Evolutionary conservation across 257 asterid species (phyloP).

Genomic region (Solanum boliviense): DNA sequence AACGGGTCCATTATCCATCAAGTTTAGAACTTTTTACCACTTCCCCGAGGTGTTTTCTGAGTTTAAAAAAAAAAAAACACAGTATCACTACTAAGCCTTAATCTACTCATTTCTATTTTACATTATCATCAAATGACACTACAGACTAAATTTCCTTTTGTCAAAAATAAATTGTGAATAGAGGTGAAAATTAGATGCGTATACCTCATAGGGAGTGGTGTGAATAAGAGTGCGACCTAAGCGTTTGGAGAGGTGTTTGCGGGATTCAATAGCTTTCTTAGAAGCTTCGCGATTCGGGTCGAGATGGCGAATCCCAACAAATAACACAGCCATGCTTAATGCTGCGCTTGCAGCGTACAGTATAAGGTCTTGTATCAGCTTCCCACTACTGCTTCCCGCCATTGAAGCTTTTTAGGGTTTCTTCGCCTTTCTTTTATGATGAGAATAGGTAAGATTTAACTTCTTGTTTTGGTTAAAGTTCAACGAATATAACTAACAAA

Average conservation of each 20-base stretch:
- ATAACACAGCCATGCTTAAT: background rate
- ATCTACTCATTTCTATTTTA: background rate
- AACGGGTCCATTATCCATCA: background rate
- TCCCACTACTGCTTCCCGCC: background rate
- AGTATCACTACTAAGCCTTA: background rate
- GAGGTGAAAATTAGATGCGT: background rate
- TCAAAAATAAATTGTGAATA: background rate
- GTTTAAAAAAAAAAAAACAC: background rate
- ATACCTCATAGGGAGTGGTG: constrained; percentile 1
- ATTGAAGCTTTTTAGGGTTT: background rate
- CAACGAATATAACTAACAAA: background rate
- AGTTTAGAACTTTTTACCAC: background rate
- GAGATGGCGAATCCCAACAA: background rate
- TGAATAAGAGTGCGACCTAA: constrained; percentile 1
- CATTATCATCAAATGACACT: background rate
- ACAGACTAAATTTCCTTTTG: background rate
- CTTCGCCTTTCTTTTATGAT: background rate
- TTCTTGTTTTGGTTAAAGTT: background rate
- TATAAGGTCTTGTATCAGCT: background rate
- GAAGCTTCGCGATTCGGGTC: constrained; percentile 9
- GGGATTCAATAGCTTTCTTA: background rate
- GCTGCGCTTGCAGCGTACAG: constrained; percentile 1
- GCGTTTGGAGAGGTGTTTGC: constrained; percentile 5
- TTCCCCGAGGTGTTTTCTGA: too few species aligned
- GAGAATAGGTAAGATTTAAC: background rate